These are phyloP conservation scores for Solanum etuberosum DNA, from an alignment of 257 asterid species.

Conservation along the genomic window DNA sequence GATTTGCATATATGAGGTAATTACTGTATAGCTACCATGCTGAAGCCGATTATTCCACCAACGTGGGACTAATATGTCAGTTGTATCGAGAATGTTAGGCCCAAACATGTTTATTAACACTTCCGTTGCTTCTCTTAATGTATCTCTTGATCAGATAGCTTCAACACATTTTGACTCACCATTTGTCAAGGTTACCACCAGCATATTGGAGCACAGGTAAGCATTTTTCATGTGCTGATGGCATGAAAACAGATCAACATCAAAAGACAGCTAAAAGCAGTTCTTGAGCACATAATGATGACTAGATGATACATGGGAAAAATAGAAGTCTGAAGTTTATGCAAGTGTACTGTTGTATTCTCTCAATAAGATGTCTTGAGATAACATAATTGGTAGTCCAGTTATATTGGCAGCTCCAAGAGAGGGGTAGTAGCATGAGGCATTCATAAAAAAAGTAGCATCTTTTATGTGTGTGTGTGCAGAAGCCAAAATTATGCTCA, in stretches of 20 bases:
- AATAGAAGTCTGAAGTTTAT: not conserved
- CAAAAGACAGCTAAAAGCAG: not conserved
- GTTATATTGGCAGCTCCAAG: not conserved
- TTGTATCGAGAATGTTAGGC: slow-evolving; percentile 49
- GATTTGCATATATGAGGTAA: slow-evolving; percentile 55
- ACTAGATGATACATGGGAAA: not conserved
- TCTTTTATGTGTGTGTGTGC: not conserved
- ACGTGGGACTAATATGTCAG: slow-evolving; percentile 65
- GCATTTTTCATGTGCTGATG: slow-evolving; percentile 91
- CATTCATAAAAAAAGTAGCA: not conserved
- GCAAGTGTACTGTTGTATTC: not conserved
- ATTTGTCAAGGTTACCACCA: slow-evolving; percentile 77
- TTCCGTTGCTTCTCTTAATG: slow-evolving; percentile 79
- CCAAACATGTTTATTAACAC: slow-evolving; percentile 82
- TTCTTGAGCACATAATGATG: not conserved
- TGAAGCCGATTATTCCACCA: slow-evolving; percentile 95
- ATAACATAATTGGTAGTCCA: not conserved
- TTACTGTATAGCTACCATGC: slow-evolving; percentile 76
- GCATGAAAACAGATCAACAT: slow-evolving; percentile 4
- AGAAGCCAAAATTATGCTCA: not conserved
- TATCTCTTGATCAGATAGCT: slow-evolving; percentile 53
- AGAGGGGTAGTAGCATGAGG: not conserved
- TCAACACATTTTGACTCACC: slow-evolving; percentile 79
- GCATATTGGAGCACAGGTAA: slow-evolving; percentile 72
- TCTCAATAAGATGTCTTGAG: not conserved